Evolutionary conservation across 331 rosid genomes (phyloP).

Genomic region (Rhamnella rubrinervis): DNA sequence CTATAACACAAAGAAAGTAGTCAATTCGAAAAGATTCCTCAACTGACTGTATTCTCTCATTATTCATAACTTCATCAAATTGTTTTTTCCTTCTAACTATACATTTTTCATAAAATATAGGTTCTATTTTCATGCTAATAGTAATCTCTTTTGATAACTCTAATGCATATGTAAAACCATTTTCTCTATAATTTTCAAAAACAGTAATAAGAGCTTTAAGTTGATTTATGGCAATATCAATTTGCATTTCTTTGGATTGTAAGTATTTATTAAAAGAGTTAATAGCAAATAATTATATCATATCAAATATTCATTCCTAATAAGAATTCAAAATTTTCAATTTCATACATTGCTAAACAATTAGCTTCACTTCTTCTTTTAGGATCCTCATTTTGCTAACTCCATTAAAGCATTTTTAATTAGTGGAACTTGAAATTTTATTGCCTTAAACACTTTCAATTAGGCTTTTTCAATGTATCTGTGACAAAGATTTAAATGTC

Average conservation of each 20-base stretch:
- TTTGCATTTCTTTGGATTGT: neutral
- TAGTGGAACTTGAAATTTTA: conserved; percentile 11
- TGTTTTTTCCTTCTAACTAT: too few species aligned
- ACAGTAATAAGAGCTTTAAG: neutral
- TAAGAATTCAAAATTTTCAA: conserved; percentile 12
- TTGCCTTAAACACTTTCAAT: conserved; percentile 15
- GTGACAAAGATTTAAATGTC: conserved; percentile 16
- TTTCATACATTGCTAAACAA: conserved; percentile 3
- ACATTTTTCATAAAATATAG: neutral
- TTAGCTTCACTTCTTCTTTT: conserved; percentile 9
- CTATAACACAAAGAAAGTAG: neutral
- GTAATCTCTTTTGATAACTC: neutral
- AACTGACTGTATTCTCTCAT: too few species aligned
- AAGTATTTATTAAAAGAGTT: neutral
- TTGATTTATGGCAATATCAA: neutral
- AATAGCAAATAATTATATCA: conserved; percentile 1
- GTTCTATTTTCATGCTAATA: neutral
- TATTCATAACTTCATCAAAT: too few species aligned
- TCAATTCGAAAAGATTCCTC: neutral
- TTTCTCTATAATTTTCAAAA: neutral
- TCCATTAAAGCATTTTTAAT: conserved; percentile 15
- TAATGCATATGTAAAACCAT: neutral
- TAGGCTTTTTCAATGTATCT: neutral
- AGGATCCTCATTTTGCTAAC: neutral
- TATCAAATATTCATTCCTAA: neutral